Base-by-base conservation (phyloP, 208 protist genomes). In the Angomonas desouzai region DNA sequence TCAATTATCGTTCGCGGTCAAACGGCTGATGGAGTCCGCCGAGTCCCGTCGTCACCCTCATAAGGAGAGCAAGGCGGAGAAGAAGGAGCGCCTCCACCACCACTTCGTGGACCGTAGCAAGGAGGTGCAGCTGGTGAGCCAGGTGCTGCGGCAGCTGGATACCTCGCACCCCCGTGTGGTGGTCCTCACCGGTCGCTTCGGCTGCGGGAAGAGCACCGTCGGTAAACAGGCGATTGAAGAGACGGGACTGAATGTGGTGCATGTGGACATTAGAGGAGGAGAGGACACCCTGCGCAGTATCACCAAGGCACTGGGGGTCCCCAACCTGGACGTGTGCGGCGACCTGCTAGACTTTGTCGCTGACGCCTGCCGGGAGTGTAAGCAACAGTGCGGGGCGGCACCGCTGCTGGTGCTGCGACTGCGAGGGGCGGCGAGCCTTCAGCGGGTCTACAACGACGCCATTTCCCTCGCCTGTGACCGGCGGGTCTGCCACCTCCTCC, bases 321-420 rank as follows among this genome's bases (percentile, higher is more conserved):
- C 82, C 36, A 93, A 89, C 43, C 73, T 90, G 18, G 87, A 93
- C 9, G 77, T 81, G 1, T 93, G 87, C 59, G 83, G 87, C n/a
- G 83, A 93, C 53, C 49, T 93, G 51, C 66, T 87, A 20, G 82
- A 87, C 53, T 93, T 93, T 43, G 76, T 83, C 0, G 72, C 61
- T 0, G 77, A 78, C 18, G 68, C 68, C 40, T 79, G 67, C 28
- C 62, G 57, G 68, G 62, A 70, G 62, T 33, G 70, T 11, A 78
- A 77, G 43, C 29, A 64, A 2, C 73, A 74, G 61, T 64, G 74
- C 51, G 85, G 85, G 38, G 48, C 57, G 32, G 70, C 79, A 0
- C 87, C 87, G 36, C 74, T 93, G 22, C 62, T 92, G 18, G 79
- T 89, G 45, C 48, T 92, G 18, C 87, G 87, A 58, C 64, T 92